These are phyloP conservation scores for Fusarium floridanum DNA, from an alignment of 2,329 filamentous ascomycete species.

Conservation along the genomic window DNA sequence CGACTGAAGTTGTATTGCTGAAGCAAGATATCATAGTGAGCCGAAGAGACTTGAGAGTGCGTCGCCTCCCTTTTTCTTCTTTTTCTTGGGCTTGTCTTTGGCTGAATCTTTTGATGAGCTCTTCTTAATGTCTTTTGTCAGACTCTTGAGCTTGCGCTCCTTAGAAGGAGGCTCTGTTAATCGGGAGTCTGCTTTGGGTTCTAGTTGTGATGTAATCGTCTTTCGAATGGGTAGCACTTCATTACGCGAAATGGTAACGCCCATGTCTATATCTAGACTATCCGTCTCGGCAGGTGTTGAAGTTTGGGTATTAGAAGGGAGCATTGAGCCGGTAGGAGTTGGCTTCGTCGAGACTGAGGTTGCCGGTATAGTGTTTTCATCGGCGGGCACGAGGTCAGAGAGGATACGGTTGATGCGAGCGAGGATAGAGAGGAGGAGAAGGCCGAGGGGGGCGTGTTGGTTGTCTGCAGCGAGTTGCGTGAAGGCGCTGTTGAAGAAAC, in stretches of 20 bases:
- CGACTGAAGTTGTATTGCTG: not conserved
- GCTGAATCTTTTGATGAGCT: slow-evolving; percentile 51
- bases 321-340: not conserved
- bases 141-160: slow-evolving; percentile 17
- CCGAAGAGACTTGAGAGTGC: slow-evolving; percentile 82
- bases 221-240: slow-evolving; percentile 23
- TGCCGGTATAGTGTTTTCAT: slow-evolving; percentile 7
- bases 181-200: slow-evolving; percentile 1
- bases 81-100: slow-evolving; percentile 64
- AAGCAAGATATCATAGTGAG: slow-evolving; percentile 55
- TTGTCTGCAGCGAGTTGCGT: slow-evolving; percentile 78
- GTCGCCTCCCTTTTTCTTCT: slow-evolving; percentile 69
- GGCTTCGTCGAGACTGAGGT: not conserved
- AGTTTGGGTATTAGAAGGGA: not conserved
- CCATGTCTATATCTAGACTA: slow-evolving; percentile 40
- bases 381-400: slow-evolving; percentile 49
- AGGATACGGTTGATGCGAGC: slow-evolving; percentile 68
- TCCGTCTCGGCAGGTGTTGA: not conserved
- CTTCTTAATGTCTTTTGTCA: slow-evolving; percentile 27
- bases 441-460: slow-evolving; percentile 78
- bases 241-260: slow-evolving; percentile 48
- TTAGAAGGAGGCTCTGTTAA: not conserved
- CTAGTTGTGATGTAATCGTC: not conserved
- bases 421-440: slow-evolving; percentile 75
- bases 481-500: slow-evolving; percentile 64